Evolutionary conservation across 495 filamentous ascomycete genomes (phyloP).

Genomic region (Penicilliopsis zonata): DNA sequence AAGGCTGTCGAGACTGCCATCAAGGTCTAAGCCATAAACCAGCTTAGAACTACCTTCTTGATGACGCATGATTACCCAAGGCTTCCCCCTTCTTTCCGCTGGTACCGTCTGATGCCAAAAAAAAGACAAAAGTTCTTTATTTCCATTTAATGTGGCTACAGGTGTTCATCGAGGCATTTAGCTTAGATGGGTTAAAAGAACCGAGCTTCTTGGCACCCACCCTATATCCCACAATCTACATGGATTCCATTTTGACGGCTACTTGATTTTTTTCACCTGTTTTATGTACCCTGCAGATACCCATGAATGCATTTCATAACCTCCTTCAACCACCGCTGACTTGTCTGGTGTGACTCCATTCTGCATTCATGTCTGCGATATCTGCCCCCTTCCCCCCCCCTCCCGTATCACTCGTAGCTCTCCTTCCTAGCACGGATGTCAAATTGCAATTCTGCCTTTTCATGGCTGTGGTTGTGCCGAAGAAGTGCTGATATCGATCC

Average conservation of each 20-base stretch:
- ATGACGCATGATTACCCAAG: not conserved
- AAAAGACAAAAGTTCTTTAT: constrained; percentile 14
- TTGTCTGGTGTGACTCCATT: not conserved
- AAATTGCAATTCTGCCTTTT: constrained; percentile 85
- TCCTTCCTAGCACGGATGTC: constrained; percentile 78
- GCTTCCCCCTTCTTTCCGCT: not conserved
- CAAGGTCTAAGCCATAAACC: constrained; percentile 68
- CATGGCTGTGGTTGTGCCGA: constrained; percentile 93
- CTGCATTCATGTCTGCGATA: constrained; percentile 15
- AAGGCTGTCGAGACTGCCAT: constrained; percentile 86
- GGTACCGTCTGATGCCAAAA: too few species aligned
- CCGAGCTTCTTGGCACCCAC: constrained; percentile 12
- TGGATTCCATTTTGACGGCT: constrained; percentile 12
- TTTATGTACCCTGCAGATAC: constrained; percentile 37
- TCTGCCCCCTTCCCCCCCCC: too few species aligned
- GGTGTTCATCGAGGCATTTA: constrained; percentile 24
- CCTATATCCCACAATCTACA: constrained; percentile 7
- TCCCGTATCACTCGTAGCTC: not conserved
- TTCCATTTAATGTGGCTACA: constrained; percentile 2
- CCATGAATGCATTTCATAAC: constrained; percentile 37
- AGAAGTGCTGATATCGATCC: constrained; percentile 56
- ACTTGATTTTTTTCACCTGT: constrained; percentile 9
- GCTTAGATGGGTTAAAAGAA: constrained; percentile 26
- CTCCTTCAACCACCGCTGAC: constrained; percentile 3
- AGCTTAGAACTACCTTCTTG: not conserved